Percentiles rank a stretch among this genome's conserved stretches.
These are phyloP conservation scores for Buddleja alternifolia DNA, from an alignment of 257 asterid genomes.

Conservation along the genomic window DNA sequence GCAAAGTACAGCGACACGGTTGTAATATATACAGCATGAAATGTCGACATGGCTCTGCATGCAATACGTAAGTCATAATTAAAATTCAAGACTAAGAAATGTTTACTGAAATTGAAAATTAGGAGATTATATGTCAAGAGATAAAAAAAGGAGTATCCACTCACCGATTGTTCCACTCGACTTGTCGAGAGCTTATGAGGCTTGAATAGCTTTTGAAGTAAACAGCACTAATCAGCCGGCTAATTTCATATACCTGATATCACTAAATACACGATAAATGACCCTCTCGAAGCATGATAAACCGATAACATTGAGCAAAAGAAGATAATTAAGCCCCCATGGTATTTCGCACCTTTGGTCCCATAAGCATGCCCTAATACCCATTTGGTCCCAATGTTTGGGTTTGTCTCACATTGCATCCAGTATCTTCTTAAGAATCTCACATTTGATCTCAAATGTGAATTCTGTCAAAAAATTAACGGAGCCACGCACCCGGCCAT, in stretches of 20 bases:
- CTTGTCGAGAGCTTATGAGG: conserved; percentile 54
- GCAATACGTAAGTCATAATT: background rate
- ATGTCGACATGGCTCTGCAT: conserved; percentile 74
- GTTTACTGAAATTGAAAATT: too few relatives aligned
- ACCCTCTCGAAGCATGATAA: background rate
- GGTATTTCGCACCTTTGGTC: too few relatives aligned
- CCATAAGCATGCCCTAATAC: too few relatives aligned
- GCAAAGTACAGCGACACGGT: conserved; percentile 59
- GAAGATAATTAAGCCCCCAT: too few relatives aligned
- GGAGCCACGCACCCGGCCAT: too few relatives aligned
- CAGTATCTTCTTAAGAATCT: too few relatives aligned
- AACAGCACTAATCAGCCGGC: conserved; percentile 51
- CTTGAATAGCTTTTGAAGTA: conserved; percentile 63
- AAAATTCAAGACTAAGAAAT: conserved; percentile 20
- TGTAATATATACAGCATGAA: conserved; percentile 68
- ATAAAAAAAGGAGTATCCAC: conserved; percentile 26
- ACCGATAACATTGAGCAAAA: background rate
- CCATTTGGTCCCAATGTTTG: too few relatives aligned
- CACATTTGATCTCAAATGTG: too few relatives aligned
- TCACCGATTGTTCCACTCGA: conserved; percentile 92
- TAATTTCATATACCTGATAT: conserved; percentile 70
- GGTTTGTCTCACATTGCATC: too few relatives aligned
- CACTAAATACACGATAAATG: conserved; percentile 6
- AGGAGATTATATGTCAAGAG: background rate
- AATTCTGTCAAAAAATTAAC: too few relatives aligned